Evolutionary conservation across 257 asterid genomes (phyloP).

Genomic region (Nicotiana noctiflora): DNA sequence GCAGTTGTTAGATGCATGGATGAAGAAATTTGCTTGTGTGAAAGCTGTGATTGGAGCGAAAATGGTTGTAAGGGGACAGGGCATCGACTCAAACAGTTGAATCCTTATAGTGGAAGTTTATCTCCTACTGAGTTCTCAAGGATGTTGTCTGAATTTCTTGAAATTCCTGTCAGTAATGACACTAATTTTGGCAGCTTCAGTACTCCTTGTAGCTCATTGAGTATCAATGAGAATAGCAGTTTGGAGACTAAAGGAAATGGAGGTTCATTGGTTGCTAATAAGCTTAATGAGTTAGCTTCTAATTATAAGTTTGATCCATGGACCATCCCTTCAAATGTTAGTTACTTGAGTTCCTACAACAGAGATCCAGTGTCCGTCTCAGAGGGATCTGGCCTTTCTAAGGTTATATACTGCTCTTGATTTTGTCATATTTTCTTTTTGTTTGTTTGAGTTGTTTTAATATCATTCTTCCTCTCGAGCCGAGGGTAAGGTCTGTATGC

Average conservation of each 20-base stretch:
- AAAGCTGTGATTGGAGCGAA: conserved; percentile 37
- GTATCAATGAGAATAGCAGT: conserved; percentile 11
- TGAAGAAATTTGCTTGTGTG: conserved; percentile 41
- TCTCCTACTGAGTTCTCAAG: conserved; percentile 36
- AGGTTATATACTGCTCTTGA: conserved; percentile 31
- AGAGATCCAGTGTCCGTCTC: conserved; percentile 29
- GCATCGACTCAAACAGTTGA: conserved; percentile 37
- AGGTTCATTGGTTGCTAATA: conserved; percentile 12
- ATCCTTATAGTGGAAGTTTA: conserved; percentile 48
- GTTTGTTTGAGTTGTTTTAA: not conserved
- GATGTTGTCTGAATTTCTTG: conserved; percentile 39
- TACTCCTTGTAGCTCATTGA: conserved; percentile 2
- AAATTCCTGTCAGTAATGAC: conserved; percentile 13
- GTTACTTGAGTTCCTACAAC: conserved; percentile 5
- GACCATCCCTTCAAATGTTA: conserved; percentile 18
- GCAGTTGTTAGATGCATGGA: conserved; percentile 55
- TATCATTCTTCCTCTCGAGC: not conserved
- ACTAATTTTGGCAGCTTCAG: not conserved
- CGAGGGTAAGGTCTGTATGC: too few relatives aligned
- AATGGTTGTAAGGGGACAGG: conserved; percentile 32
- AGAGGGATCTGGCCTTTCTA: conserved; percentile 30
- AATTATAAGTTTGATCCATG: not conserved
- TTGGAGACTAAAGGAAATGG: conserved; percentile 9
- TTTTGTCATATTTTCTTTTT: conserved; percentile 6
- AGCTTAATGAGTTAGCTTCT: not conserved